Conservation (phyloP, 2,329 filamentous ascomycete species). For the Botrytis medusae region DNA sequence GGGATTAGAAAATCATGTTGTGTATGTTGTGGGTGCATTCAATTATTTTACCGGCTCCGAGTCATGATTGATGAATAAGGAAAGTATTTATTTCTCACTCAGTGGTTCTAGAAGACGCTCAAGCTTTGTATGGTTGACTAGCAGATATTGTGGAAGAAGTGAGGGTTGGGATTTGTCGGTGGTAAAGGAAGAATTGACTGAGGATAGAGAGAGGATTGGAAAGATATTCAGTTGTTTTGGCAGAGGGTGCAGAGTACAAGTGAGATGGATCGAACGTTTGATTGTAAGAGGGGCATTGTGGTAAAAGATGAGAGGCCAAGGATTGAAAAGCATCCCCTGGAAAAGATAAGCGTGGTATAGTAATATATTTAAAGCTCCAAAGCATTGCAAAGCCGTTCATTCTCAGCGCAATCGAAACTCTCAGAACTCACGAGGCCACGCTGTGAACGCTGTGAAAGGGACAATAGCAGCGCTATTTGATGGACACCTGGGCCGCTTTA, state of each 20-base stretch:
- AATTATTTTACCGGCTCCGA: too few relatives aligned
- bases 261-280: constrained; percentile 59
- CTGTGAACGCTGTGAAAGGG: background rate
- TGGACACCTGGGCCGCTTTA: background rate
- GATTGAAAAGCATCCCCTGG: background rate
- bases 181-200: constrained; percentile 48
- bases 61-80: too few relatives aligned
- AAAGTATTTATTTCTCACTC: too few relatives aligned
- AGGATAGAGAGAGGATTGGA: constrained; percentile 48
- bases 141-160: constrained; percentile 53
- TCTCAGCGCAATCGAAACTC: too few relatives aligned
- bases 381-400: background rate
- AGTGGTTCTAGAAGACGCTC: too few relatives aligned
- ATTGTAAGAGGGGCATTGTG: constrained; percentile 49
- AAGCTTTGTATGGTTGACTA: constrained; percentile 40
- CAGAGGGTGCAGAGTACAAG: constrained; percentile 55
- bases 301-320: constrained; percentile 35
- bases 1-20: constrained; percentile 42
- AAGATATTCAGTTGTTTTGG: constrained; percentile 64
- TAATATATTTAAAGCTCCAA: background rate
- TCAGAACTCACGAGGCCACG: background rate
- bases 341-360: background rate
- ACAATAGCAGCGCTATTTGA: background rate
- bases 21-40: constrained; percentile 63
- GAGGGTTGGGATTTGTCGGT: constrained; percentile 29